These are phyloP conservation scores for Simplicillium aogashimaense DNA, from an alignment of 2,329 filamentous ascomycete species.

Conservation along the genomic window DNA sequence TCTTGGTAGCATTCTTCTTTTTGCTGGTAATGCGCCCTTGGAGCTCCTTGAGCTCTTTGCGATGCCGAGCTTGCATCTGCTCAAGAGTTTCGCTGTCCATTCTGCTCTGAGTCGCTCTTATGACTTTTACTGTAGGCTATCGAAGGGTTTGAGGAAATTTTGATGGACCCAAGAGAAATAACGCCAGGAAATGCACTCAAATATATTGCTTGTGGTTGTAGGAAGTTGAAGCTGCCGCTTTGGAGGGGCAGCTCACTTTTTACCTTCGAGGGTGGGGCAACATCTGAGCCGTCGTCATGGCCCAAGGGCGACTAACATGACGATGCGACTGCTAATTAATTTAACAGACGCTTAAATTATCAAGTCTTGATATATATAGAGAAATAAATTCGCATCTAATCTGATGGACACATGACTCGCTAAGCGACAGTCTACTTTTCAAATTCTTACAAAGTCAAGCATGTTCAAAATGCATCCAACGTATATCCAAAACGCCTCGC, in stretches of 20 bases:
- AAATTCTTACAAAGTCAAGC: too few species aligned
- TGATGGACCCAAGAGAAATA: neutral
- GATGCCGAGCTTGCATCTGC: constrained; percentile 67
- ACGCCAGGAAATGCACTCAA: constrained; percentile 7
- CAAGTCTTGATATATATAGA: too few species aligned
- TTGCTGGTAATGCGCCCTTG: constrained; percentile 82
- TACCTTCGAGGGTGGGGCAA: neutral
- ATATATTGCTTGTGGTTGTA: constrained; percentile 7
- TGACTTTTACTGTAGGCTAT: too few species aligned
- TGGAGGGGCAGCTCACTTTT: too few species aligned
- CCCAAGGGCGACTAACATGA: too few species aligned
- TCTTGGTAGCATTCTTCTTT: constrained; percentile 94
- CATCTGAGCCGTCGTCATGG: neutral
- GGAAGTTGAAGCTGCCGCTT: constrained; percentile 1
- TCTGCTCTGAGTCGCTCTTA: neutral
- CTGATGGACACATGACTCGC: too few species aligned
- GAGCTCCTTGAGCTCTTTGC: constrained; percentile 81
- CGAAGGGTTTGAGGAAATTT: too few species aligned
- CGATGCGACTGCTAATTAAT: too few species aligned
- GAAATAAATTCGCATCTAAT: too few species aligned
- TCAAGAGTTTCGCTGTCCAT: constrained; percentile 52
- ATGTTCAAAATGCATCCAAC: neutral
- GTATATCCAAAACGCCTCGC: constrained; percentile 2
- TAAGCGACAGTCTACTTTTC: too few species aligned
- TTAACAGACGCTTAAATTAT: too few species aligned